Evolutionary conservation across 495 filamentous ascomycete genomes (phyloP).

Genomic region (Pyronema omphalodes): DNA sequence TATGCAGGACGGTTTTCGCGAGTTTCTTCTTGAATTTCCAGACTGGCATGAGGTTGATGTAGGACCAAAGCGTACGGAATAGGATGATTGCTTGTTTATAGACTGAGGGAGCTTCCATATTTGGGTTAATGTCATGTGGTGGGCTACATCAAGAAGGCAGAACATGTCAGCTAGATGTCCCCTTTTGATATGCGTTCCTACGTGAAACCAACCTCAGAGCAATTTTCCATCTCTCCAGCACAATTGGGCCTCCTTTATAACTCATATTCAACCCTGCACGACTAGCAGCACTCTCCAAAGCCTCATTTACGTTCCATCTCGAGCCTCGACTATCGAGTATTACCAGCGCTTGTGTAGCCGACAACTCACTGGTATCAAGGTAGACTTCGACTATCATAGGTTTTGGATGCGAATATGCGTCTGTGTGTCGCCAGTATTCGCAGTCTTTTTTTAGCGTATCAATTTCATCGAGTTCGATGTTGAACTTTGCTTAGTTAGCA

Average conservation of each 20-base stretch:
- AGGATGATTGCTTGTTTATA: conserved; percentile 94
- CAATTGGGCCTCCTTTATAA: conserved; percentile 44
- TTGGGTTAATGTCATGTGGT: conserved; percentile 15
- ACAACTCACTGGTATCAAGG: conserved; percentile 62
- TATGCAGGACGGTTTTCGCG: conserved; percentile 41
- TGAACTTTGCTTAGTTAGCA: conserved; percentile 44
- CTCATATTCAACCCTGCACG: conserved; percentile 26
- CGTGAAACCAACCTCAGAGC: conserved; percentile 37
- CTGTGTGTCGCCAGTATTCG: conserved; percentile 56
- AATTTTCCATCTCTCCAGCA: conserved; percentile 80
- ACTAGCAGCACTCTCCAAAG: conserved; percentile 44
- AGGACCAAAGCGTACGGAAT: conserved; percentile 80
- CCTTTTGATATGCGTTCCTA: not conserved
- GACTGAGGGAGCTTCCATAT: conserved; percentile 51
- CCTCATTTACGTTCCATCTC: conserved; percentile 79
- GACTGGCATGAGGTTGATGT: conserved; percentile 63
- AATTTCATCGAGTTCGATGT: conserved; percentile 81
- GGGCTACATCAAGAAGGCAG: conserved; percentile 6
- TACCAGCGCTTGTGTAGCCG: conserved; percentile 69
- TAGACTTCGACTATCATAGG: conserved; percentile 82
- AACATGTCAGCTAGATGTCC: conserved; percentile 5
- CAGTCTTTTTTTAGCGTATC: conserved; percentile 68
- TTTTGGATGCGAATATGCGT: conserved; percentile 60
- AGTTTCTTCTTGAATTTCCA: conserved; percentile 69
- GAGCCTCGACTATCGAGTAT: conserved; percentile 75